These are phyloP conservation scores for Hanseniaspora clermontiae DNA, from an alignment of 805 yeast species.

Conservation along the genomic window DNA sequence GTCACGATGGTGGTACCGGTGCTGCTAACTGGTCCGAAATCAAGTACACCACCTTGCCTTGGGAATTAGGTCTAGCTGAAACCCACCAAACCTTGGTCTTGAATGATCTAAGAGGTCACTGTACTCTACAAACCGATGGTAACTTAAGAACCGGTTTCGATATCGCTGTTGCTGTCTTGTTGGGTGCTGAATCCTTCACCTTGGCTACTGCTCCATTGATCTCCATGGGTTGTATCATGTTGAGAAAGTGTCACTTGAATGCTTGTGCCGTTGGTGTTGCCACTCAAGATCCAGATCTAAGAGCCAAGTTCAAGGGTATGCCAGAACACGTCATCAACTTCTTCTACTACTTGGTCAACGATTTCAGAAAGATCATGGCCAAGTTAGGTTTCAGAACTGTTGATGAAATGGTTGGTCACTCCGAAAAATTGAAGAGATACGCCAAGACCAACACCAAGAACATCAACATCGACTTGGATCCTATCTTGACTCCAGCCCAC, in stretches of 20 bases:
- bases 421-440: conserved; percentile 77
- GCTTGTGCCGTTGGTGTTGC: conserved; percentile 98
- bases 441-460: conserved; percentile 85
- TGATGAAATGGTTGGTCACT: conserved; percentile 96
- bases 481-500: conserved; percentile 93
- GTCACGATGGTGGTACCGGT: conserved; percentile 99
- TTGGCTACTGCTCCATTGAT: conserved; percentile 94
- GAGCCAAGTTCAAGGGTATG: conserved; percentile 87
- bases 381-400: conserved; percentile 86
- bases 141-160: conserved; percentile 95
- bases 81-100: conserved; percentile 93
- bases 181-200: conserved; percentile 98
- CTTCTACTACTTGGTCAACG: conserved; percentile 88
- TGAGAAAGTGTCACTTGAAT: conserved; percentile 87
- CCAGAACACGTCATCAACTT: conserved; percentile 98
- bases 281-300: conserved; percentile 88
- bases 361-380: conserved; percentile 87
- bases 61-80: conserved; percentile 98
- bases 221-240: conserved; percentile 94
- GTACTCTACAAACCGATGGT: conserved; percentile 95
- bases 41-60: conserved; percentile 93
- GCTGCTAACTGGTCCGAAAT: conserved; percentile 97
- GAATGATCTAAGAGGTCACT: conserved; percentile 92
- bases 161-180: conserved; percentile 85
- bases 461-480: conserved; percentile 79